These are phyloP conservation scores for Quercus tomentella DNA, from an alignment of 331 rosid species.

Conservation along the genomic window DNA sequence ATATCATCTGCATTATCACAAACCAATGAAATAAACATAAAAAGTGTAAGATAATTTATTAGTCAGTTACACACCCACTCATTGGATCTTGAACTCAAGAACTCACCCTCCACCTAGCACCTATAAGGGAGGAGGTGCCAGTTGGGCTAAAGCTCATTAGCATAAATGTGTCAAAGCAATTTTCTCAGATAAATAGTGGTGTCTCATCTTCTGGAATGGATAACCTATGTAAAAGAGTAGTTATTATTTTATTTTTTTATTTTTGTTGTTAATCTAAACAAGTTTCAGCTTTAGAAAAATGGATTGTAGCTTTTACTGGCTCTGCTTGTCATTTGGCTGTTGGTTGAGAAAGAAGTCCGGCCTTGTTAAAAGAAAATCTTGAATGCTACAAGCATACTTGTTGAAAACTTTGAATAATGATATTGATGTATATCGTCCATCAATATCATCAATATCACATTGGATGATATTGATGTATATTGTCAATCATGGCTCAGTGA, in stretches of 20 bases:
- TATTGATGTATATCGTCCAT: neutral
- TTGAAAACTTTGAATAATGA: neutral
- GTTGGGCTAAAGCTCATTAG: no score
- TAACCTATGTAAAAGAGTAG: neutral
- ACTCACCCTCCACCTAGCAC: no score
- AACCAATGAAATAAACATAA: neutral
- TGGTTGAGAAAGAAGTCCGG: neutral
- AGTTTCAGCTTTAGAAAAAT: neutral
- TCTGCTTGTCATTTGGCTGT: neutral
- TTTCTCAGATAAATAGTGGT: neutral
- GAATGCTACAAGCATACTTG: neutral
- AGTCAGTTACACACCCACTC: no score
- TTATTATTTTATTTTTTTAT: neutral
- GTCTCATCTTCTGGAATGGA: neutral
- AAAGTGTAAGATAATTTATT: no score
- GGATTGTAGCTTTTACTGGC: neutral
- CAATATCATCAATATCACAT: neutral
- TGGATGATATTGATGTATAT: neutral
- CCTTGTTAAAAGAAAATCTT: constrained; percentile 6
- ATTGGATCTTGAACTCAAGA: no score
- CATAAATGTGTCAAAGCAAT: neutral
- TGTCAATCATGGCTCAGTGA: neutral
- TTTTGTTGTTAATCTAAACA: neutral
- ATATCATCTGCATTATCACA: neutral
- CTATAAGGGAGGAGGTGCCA: no score